phyloP scores from a whole-genome alignment of 2,329 filamentous ascomycete genomes.

The Ceratocystis smalleyi region DNA sequence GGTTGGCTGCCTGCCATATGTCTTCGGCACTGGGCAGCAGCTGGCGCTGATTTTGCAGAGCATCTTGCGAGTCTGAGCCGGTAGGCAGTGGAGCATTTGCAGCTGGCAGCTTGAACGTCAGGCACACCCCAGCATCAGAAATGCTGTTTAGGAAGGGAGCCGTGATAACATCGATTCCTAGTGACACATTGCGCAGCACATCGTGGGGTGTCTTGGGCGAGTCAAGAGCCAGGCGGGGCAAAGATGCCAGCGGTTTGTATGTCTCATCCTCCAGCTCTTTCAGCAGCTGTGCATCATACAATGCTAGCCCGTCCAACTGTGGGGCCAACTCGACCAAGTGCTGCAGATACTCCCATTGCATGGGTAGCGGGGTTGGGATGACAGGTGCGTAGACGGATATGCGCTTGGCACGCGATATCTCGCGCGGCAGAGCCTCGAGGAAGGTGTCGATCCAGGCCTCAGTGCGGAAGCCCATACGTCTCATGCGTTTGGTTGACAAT shows the following conservation, averaged over 20 bases:
- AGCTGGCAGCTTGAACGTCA: constrained; percentile 60
- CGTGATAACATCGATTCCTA: constrained; percentile 67
- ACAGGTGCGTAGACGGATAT: constrained; percentile 48
- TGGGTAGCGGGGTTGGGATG: constrained; percentile 56
- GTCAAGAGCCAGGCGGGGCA: constrained; percentile 64
- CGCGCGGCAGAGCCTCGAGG: constrained; percentile 28
- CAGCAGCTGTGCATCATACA: constrained; percentile 61
- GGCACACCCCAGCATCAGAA: constrained; percentile 73
- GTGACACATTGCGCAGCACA: constrained; percentile 56
- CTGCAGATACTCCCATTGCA: constrained; percentile 68
- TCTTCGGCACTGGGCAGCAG: constrained; percentile 51
- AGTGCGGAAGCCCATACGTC: constrained; percentile 75
- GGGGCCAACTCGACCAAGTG: constrained; percentile 48
- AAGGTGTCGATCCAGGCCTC: constrained; percentile 66
- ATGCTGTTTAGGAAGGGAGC: constrained; percentile 57
- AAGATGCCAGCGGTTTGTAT: constrained; percentile 34
- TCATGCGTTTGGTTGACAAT: constrained; percentile 46
- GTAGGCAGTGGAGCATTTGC: constrained; percentile 15
- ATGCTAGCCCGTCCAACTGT: constrained; percentile 50
- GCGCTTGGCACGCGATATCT: constrained; percentile 21
- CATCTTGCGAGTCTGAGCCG: not conserved
- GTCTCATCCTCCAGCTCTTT: constrained; percentile 37
- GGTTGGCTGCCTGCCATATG: constrained; percentile 54
- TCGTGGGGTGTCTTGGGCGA: constrained; percentile 57
- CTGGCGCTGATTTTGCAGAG: not conserved